phyloP scores from a whole-genome alignment of 805 yeast genomes.

The Brettanomyces sp. region DNA sequence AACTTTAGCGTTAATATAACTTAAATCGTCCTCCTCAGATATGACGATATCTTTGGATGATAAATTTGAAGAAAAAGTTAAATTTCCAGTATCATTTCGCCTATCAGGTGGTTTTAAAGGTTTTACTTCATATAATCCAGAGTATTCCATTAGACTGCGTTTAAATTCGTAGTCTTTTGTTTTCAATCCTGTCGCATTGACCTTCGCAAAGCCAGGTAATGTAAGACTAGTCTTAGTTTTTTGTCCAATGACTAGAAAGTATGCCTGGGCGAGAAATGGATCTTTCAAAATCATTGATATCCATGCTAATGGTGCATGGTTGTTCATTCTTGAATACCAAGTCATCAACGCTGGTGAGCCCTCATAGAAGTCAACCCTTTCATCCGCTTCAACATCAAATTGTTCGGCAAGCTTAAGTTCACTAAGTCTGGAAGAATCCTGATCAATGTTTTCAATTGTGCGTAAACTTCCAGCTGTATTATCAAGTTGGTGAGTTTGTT shows the following conservation, averaged over 20 bases:
- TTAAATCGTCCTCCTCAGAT: not conserved
- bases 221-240: not conserved
- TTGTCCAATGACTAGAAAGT: not conserved
- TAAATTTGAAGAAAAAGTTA: not conserved
- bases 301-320: constrained; percentile 47
- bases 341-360: constrained; percentile 34
- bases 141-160: not conserved
- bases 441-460: too few relatives aligned
- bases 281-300: constrained; percentile 40
- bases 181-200: not conserved
- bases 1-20: constrained; percentile 8
- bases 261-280: constrained; percentile 18
- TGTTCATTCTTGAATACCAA: constrained; percentile 31
- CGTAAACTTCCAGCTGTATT: too few relatives aligned
- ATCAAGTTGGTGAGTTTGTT: too few relatives aligned
- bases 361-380: too few relatives aligned
- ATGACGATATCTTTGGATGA: not conserved
- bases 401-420: too few relatives aligned
- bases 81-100: not conserved
- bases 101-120: not conserved
- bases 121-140: not conserved
- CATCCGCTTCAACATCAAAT: too few relatives aligned
- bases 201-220: not conserved
- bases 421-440: too few relatives aligned
- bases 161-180: not conserved